Conservation (phyloP, 2,329 filamentous ascomycete species). For the Fusarium gaditjirri region DNA sequence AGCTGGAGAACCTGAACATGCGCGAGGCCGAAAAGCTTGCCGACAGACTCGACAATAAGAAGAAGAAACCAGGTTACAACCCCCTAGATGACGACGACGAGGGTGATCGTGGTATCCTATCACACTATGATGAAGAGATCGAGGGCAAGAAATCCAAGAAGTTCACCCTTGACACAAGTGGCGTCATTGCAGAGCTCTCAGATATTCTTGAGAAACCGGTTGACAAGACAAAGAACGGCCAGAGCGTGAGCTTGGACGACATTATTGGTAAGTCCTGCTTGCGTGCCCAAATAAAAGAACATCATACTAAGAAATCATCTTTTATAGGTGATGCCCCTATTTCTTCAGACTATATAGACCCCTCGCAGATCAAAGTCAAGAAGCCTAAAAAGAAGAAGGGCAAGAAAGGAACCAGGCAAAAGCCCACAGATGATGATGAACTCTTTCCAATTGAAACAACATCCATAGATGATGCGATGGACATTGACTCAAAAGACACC, state of each 20-base stretch:
- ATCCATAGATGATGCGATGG: slow-evolving; percentile 69
- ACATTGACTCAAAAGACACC: slow-evolving; percentile 72
- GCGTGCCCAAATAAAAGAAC: not conserved
- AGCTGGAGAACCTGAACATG: slow-evolving; percentile 82
- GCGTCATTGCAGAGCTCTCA: slow-evolving; percentile 72
- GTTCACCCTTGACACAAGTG: slow-evolving; percentile 86
- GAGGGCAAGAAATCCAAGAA: slow-evolving; percentile 87
- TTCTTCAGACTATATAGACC: slow-evolving; percentile 87
- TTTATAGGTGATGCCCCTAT: slow-evolving; percentile 47
- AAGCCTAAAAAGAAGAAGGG: slow-evolving; percentile 95
- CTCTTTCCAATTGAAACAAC: slow-evolving; percentile 59
- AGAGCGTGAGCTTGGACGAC: slow-evolving; percentile 84
- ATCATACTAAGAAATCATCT: slow-evolving; percentile 16
- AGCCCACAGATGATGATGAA: slow-evolving; percentile 71
- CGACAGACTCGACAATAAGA: slow-evolving; percentile 86
- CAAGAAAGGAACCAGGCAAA: slow-evolving; percentile 80
- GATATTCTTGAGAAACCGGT: slow-evolving; percentile 64
- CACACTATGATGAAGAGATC: slow-evolving; percentile 97
- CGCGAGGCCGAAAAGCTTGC: slow-evolving; percentile 77
- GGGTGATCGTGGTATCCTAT: slow-evolving; percentile 75
- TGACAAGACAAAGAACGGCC: slow-evolving; percentile 69
- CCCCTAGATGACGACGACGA: slow-evolving; percentile 77
- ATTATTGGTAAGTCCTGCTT: slow-evolving; percentile 60
- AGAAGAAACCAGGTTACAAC: slow-evolving; percentile 89
- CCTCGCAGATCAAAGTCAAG: slow-evolving; percentile 89